These are phyloP conservation scores for Aureobasidium melanogenum DNA, from an alignment of 2,329 filamentous ascomycete species.

Conservation along the genomic window DNA sequence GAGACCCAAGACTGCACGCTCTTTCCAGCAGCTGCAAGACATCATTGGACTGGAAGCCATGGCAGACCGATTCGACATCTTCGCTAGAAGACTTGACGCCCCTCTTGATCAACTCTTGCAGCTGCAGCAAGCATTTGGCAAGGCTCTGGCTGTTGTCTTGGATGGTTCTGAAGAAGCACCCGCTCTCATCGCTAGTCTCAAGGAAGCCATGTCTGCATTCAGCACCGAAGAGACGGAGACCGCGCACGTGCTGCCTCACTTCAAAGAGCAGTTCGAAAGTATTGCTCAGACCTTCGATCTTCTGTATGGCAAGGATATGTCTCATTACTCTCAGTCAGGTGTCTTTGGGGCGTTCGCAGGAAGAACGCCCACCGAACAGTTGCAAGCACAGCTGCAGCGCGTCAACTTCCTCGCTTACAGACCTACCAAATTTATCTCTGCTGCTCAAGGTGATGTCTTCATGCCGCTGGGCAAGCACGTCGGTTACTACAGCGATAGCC, in stretches of 20 bases:
- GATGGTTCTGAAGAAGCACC: slow-evolving; percentile 9
- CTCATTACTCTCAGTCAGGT: background rate
- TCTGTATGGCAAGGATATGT: background rate
- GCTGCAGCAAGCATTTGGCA: slow-evolving; percentile 15
- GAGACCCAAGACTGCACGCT: slow-evolving; percentile 48
- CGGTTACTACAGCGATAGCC: background rate
- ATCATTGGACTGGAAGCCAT: slow-evolving; percentile 36
- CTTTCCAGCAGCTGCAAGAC: slow-evolving; percentile 28
- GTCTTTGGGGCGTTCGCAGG: background rate
- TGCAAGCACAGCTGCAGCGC: background rate
- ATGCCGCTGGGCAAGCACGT: slow-evolving; percentile 4
- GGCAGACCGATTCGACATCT: slow-evolving; percentile 37
- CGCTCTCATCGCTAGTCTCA: slow-evolving; percentile 23
- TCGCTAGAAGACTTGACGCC: slow-evolving; percentile 17
- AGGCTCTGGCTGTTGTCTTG: slow-evolving; percentile 3
- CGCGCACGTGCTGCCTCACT: slow-evolving; percentile 30
- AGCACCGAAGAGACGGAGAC: slow-evolving; percentile 15
- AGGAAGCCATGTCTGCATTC: slow-evolving; percentile 25
- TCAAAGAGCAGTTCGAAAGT: slow-evolving; percentile 35
- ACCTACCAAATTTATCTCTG: slow-evolving; percentile 1
- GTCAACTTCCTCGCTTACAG: slow-evolving; percentile 4
- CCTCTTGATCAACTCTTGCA: slow-evolving; percentile 19
- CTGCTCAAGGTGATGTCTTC: background rate
- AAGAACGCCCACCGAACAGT: background rate
- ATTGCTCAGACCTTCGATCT: slow-evolving; percentile 37